A percentile compares a stretch with the other conserved stretches of the same genome.
Evolutionary conservation across 352 stramenopile species (phyloP).

Genomic region (Phytophthora meadii): DNA sequence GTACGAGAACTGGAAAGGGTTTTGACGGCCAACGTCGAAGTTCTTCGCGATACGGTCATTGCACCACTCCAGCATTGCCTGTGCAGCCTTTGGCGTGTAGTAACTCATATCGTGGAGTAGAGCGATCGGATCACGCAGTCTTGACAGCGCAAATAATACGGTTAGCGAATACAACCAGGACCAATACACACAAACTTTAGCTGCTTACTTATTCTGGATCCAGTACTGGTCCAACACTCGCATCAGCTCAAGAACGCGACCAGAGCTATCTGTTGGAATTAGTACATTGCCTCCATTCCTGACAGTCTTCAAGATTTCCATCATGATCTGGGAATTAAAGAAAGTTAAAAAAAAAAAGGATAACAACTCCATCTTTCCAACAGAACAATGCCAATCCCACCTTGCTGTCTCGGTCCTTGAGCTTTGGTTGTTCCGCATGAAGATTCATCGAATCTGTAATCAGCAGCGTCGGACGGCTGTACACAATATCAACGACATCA

Average conservation of each 20-base stretch:
- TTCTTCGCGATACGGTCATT: conserved; percentile 92
- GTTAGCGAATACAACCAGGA: neutral
- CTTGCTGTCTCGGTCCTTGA: conserved; percentile 90
- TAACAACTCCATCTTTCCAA: neutral
- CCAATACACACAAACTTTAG: conserved; percentile 11
- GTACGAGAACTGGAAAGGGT: conserved; percentile 90
- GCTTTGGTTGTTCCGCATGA: conserved; percentile 85
- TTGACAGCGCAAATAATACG: conserved; percentile 27
- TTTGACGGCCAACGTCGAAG: conserved; percentile 88
- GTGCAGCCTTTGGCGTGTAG: conserved; percentile 87
- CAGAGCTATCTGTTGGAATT: conserved; percentile 94
- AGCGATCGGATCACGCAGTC: conserved; percentile 85
- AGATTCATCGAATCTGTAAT: conserved; percentile 92
- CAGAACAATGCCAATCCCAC: conserved; percentile 12
- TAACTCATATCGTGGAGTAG: conserved; percentile 91
- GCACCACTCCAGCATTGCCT: conserved; percentile 92
- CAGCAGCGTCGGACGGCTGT: conserved; percentile 80
- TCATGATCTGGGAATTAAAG: conserved; percentile 79
- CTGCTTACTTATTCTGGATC: conserved; percentile 92
- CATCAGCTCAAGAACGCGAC: conserved; percentile 95
- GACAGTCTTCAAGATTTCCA: conserved; percentile 93
- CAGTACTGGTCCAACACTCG: conserved; percentile 96
- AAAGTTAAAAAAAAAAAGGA: neutral
- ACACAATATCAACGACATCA: conserved; percentile 3
- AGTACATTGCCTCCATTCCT: conserved; percentile 95